Conservation (phyloP, 352 stramenopile genomes). For the Pythium aphanidermatum region DNA sequence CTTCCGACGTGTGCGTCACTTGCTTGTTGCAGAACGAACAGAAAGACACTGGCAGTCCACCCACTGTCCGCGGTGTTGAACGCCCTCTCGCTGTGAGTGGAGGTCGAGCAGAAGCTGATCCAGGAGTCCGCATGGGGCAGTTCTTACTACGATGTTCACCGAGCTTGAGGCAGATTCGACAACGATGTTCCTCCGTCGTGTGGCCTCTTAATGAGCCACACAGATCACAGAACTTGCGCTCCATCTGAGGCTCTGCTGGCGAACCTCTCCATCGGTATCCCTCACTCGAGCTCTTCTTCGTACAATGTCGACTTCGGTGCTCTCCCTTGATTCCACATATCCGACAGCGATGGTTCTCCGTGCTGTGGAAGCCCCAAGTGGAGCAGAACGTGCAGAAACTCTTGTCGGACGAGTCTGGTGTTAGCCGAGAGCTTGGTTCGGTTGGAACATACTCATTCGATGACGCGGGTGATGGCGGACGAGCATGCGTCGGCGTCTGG, state of each 20-base stretch:
- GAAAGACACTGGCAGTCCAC: slow-evolving; percentile 15
- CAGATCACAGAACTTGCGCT: slow-evolving; percentile 52
- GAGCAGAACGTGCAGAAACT: slow-evolving; percentile 59
- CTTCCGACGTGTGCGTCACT: slow-evolving; percentile 38
- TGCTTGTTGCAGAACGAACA: slow-evolving; percentile 64
- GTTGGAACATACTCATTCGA: not conserved
- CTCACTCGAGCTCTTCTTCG: slow-evolving; percentile 15
- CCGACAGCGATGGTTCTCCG: slow-evolving; percentile 51
- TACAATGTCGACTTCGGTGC: slow-evolving; percentile 54
- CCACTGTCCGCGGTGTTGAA: not conserved
- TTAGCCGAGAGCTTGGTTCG: slow-evolving; percentile 11
- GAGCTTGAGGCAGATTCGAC: slow-evolving; percentile 49
- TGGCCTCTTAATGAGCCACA: slow-evolving; percentile 46
- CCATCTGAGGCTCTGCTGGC: slow-evolving; percentile 27
- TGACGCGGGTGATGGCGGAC: not conserved
- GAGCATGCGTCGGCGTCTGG: slow-evolving; percentile 5
- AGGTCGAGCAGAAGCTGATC: not conserved
- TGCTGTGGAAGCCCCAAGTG: slow-evolving; percentile 45
- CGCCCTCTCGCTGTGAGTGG: not conserved
- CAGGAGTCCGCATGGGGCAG: slow-evolving; percentile 33
- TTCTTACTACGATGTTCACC: slow-evolving; percentile 62
- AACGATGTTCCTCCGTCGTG: slow-evolving; percentile 55
- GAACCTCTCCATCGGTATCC: slow-evolving; percentile 42
- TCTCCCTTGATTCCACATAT: slow-evolving; percentile 42
- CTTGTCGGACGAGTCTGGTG: slow-evolving; percentile 22